Conservation (phyloP, 2,329 filamentous ascomycete species). For the Gnomoniopsis sp. region DNA sequence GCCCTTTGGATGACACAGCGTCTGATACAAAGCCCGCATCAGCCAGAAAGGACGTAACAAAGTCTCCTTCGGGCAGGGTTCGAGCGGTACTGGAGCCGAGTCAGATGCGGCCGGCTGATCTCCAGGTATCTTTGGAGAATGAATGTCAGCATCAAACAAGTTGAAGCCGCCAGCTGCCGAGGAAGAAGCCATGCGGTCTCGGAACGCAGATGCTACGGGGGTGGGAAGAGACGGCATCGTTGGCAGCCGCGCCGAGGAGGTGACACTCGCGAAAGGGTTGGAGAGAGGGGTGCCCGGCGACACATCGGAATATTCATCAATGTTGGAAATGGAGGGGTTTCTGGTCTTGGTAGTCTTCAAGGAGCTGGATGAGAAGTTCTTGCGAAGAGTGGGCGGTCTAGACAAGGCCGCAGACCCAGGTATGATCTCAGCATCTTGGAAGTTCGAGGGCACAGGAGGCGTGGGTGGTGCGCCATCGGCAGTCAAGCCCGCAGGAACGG, state of each 20-base stretch:
- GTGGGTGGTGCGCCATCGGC: conserved; percentile 23
- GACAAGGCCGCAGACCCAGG: conserved; percentile 51
- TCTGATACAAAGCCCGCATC: conserved; percentile 92
- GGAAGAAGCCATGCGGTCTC: conserved; percentile 52
- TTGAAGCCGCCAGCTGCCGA: conserved; percentile 66
- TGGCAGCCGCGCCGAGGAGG: conserved; percentile 45
- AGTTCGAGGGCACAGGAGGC: conserved; percentile 29
- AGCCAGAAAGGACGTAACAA: conserved; percentile 96
- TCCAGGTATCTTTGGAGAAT: conserved; percentile 61
- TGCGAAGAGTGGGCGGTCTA: conserved; percentile 48
- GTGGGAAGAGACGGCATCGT: conserved; percentile 65
- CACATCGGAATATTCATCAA: conserved; percentile 60
- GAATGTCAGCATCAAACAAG: conserved; percentile 81
- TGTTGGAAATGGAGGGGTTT: conserved; percentile 64
- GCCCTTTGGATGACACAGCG: conserved; percentile 83
- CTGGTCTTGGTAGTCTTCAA: conserved; percentile 69
- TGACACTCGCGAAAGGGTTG: conserved; percentile 55
- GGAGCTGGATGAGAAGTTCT: conserved; percentile 70
- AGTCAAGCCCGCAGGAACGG: conserved; percentile 29
- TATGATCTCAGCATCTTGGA: conserved; percentile 33
- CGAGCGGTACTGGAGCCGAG: conserved; percentile 73
- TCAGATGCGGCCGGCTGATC: conserved; percentile 54
- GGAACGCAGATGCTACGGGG: conserved; percentile 61
- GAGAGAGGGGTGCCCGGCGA: conserved; percentile 74
- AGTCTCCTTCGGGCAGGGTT: conserved; percentile 86